Conservation (phyloP, 495 filamentous ascomycete species). For the Oidiodendron maius region DNA sequence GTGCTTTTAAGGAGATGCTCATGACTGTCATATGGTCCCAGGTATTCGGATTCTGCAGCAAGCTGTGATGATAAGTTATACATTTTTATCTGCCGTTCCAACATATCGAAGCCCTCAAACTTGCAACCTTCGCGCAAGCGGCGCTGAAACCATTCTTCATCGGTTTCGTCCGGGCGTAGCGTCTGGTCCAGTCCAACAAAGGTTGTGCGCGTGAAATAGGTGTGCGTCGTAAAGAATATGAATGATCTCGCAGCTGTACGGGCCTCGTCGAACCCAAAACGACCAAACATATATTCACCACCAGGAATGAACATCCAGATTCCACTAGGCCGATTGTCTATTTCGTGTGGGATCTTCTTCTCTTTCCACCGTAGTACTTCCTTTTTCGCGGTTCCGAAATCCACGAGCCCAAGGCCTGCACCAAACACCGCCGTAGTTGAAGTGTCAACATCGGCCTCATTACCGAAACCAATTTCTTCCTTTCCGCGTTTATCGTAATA, state of each 20-base stretch:
- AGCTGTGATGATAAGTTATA: neutral
- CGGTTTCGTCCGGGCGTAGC: neutral
- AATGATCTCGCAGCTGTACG: neutral
- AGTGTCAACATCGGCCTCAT: neutral
- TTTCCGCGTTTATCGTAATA: neutral
- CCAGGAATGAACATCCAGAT: neutral
- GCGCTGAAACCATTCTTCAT: neutral
- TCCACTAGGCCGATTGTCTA: neutral
- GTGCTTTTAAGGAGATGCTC: neutral
- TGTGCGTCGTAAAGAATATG: slow-evolving; percentile 2
- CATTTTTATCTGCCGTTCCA: neutral
- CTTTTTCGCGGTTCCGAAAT: neutral
- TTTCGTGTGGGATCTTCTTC: neutral
- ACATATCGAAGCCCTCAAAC: neutral
- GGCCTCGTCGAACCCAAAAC: slow-evolving; percentile 4
- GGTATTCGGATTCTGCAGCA: neutral
- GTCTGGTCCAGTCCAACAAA: neutral
- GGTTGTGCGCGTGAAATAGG: neutral
- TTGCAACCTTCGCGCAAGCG: neutral
- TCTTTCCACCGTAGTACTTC: neutral
- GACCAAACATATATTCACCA: slow-evolving; percentile 2
- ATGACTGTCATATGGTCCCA: neutral
- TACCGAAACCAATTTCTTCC: neutral
- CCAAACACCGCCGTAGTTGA: too few species aligned
- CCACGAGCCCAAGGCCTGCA: neutral